A percentile compares a stretch with the other conserved stretches of the same genome.
Evolutionary conservation across 768 basidiomycete species (phyloP).

Genomic region (Rhodotorula paludigena): DNA sequence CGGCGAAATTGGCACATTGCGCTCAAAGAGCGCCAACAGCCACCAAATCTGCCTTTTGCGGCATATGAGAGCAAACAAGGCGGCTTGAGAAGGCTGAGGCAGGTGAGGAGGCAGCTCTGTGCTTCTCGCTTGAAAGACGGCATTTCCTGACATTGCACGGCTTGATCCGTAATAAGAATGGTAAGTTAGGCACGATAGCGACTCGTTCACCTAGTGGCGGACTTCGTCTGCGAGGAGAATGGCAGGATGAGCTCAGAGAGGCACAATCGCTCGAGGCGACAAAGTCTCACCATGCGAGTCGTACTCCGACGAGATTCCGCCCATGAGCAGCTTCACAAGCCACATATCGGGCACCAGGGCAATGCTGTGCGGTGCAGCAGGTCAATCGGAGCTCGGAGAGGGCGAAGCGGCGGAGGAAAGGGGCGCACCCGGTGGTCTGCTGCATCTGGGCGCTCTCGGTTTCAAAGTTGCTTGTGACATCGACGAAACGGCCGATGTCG

Average conservation of each 20-base stretch:
- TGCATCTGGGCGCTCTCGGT: conserved; percentile 13
- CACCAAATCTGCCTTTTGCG: too few species aligned
- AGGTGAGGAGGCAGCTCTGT: too few species aligned
- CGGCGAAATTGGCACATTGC: too few species aligned
- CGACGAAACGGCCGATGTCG: conserved; percentile 46
- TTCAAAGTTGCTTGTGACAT: conserved; percentile 29
- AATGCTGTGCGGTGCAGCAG: neutral
- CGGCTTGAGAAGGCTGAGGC: too few species aligned
- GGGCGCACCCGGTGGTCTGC: neutral
- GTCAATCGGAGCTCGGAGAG: neutral
- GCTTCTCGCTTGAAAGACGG: too few species aligned
- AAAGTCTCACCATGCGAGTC: neutral
- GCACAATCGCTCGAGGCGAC: too few species aligned
- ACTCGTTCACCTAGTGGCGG: neutral
- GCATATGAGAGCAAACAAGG: too few species aligned
- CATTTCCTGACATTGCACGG: too few species aligned
- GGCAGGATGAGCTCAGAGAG: neutral
- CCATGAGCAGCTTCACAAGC: conserved; percentile 45
- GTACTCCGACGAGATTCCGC: neutral
- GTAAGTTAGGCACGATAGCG: neutral
- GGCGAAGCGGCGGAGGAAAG: neutral
- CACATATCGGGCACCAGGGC: conserved; percentile 46
- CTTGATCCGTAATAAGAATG: too few species aligned
- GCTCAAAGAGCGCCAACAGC: too few species aligned
- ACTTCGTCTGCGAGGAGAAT: neutral